phyloP scores from a whole-genome alignment of 2,329 filamentous ascomycete genomes.

The Xylariaceae sp. region DNA sequence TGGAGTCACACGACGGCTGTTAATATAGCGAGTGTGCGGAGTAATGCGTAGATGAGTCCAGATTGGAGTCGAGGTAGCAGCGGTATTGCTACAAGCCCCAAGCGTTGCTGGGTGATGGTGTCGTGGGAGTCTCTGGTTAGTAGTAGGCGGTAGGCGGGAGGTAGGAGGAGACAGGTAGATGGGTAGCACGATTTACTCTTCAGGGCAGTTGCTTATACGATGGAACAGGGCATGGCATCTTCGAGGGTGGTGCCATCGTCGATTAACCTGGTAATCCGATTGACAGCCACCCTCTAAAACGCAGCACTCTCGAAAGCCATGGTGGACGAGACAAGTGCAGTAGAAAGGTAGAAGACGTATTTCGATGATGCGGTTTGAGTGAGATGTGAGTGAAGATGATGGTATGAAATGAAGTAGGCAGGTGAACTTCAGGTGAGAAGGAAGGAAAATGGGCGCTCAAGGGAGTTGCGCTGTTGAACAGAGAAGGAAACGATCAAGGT shows the following conservation, averaged over 20 bases:
- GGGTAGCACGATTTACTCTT: conserved; percentile 5
- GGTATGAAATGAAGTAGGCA: conserved; percentile 12
- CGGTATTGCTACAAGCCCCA: conserved; percentile 1
- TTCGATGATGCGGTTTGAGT: too few relatives aligned
- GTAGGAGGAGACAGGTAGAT: too few relatives aligned
- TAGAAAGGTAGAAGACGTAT: conserved; percentile 5
- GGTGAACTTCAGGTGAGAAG: conserved; percentile 4
- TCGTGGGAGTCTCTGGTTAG: not conserved
- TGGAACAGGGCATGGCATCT: conserved; percentile 34
- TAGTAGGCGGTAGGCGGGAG: not conserved
- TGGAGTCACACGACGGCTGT: conserved; percentile 17
- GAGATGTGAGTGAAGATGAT: too few relatives aligned
- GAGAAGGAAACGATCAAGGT: not conserved
- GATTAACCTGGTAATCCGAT: conserved; percentile 36
- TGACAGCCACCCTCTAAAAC: conserved; percentile 50
- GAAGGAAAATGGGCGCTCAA: not conserved
- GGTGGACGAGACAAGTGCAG: conserved; percentile 27
- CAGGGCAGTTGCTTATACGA: conserved; percentile 20
- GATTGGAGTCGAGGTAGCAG: not conserved
- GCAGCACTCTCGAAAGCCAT: conserved; percentile 44
- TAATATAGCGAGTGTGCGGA: conserved; percentile 15
- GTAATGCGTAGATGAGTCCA: conserved; percentile 9
- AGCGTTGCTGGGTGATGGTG: conserved; percentile 8
- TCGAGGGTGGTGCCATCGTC: conserved; percentile 54
- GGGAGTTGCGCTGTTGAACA: not conserved